Base-by-base conservation (phyloP, 805 yeast genomes). In the Wickerhamomyces silvicola region DNA sequence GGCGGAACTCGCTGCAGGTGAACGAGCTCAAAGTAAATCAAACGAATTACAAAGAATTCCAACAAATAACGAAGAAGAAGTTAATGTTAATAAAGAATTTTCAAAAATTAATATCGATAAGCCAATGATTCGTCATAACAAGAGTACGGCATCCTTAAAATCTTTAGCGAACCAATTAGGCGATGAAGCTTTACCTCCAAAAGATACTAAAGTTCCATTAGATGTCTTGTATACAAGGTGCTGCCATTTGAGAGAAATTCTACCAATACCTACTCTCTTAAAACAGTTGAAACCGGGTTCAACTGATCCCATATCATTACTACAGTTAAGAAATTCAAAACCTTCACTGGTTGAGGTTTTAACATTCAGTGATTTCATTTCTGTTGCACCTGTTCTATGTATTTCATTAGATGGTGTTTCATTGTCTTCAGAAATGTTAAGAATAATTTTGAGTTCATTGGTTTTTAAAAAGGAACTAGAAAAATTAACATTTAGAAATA, bases 301-400 rank as follows among this genome's bases (percentile, higher is more conserved):
- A 1, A 70, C 76, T 31, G 82, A 83, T n/a, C 94, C 96, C 2
- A 62, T 88, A n/a, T 79, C 92, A 2, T 46, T 77, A 10, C 52
- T 88, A 32, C 88, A 81, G 45, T 54, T 90, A 39, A 69, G 86
- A 50, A 88, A 88, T 46, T 94, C 95, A 4, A 67, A 75, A 32
- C 97, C 97, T 0, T 83, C 96, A 0, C 62, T 83, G 68, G 79
- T 88, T 30, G 97, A 88, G 56, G 72, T 88, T 18, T 72, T 83
- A 45, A 77, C 96, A 1, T 84, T 88, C 50, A 75, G 94, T 11
- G 97, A 88, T 55, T 90, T 88, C 45, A 60, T 88, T 18, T 67
- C 95, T 30, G 76, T 86, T 32, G 92, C 94, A 0, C 95, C 96
- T 0, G 71, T 88, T 6, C 64, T 78, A 14, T 78, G 87, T 52